Base-by-base conservation (phyloP, 257 asterid species). In the Rauvolfia tetraphylla region DNA sequence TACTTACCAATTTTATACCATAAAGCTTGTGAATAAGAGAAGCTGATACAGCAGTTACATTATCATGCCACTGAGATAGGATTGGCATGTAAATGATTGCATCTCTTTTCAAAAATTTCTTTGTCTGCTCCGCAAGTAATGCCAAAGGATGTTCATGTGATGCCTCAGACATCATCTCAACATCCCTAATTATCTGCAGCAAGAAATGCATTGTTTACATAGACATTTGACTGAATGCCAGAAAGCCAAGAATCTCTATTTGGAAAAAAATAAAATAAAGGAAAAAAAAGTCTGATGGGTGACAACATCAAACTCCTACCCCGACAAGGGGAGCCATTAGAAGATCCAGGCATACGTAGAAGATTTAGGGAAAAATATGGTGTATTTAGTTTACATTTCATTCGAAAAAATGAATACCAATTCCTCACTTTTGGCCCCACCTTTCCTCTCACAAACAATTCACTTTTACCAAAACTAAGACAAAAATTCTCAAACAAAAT, bases 1-100 rank as follows among this genome's bases (percentile, higher is more conserved):
- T 66, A 63, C 85, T 82, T 84, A 95, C 99, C 90, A 95, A 89
- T 85, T 90, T 95, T 79, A 88, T 79, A 61, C 99, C 97, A 75
- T 89, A 95, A 71, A 95, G 92, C 87, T 90, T 95, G 89, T 95
- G 99, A 77, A 95, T 66, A 62, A 92, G 95, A 81, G 97, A 95
- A 67, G 96, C 95, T 66, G 93, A 88, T 84, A 92, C 89, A 81
- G 93, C 96, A 87, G 87, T 79, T 69, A 91, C 98, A 83, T 85
- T 87, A 71, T 81, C 91, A 81, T 91, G 97, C 83, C 97, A 80
- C 83, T 82, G 85, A 82, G 90, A 75, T 72, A 95, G 82, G 79
- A 90, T 90, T 78, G 99, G 98, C 81, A 87, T 84, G 86, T 92
- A 91, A 79, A 85, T 54, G 75, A 88, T 74, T 31, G 84, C 83